Evolutionary conservation across 202 grass and related monocot species (phyloP).

Genomic region (Tripidium arundinaceum): DNA sequence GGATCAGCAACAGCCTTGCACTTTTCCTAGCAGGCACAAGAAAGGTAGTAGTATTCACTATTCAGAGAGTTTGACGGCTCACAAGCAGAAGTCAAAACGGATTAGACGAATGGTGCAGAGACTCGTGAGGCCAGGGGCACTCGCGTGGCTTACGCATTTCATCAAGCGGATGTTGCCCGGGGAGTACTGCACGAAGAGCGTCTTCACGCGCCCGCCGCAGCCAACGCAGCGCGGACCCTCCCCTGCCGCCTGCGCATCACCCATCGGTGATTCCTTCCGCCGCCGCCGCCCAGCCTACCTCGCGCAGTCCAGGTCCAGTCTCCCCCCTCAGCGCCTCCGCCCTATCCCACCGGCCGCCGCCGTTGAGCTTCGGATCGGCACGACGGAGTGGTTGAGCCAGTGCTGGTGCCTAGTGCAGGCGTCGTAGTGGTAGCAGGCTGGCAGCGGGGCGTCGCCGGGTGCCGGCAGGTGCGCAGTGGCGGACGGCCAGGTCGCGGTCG

Average conservation of each 20-base stretch:
- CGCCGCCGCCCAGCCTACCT: background rate
- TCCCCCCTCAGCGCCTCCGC: background rate
- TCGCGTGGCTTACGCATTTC: constrained; percentile 75
- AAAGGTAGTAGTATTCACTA: background rate
- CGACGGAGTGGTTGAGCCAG: background rate
- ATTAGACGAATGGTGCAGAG: background rate
- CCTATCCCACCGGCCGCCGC: background rate
- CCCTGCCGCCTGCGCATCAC: constrained; percentile 1
- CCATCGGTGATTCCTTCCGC: constrained; percentile 1
- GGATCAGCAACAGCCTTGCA: constrained; percentile 89
- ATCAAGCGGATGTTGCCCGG: constrained; percentile 95
- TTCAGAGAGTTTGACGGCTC: background rate
- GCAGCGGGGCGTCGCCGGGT: no score
- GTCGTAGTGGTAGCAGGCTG: no score
- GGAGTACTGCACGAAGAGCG: constrained; percentile 89
- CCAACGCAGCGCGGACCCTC: constrained; percentile 59
- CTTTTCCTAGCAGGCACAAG: constrained; percentile 44
- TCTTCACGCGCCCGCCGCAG: constrained; percentile 51
- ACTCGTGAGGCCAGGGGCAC: background rate
- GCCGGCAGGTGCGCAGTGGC: no score
- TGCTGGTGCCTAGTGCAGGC: background rate
- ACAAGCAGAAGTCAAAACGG: background rate
- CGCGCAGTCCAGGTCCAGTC: background rate
- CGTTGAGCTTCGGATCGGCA: background rate
- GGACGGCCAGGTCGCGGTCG: background rate